Evolutionary conservation across 1,284 basidiomycete species (phyloP).

Genomic region (Baeospora myosura): DNA sequence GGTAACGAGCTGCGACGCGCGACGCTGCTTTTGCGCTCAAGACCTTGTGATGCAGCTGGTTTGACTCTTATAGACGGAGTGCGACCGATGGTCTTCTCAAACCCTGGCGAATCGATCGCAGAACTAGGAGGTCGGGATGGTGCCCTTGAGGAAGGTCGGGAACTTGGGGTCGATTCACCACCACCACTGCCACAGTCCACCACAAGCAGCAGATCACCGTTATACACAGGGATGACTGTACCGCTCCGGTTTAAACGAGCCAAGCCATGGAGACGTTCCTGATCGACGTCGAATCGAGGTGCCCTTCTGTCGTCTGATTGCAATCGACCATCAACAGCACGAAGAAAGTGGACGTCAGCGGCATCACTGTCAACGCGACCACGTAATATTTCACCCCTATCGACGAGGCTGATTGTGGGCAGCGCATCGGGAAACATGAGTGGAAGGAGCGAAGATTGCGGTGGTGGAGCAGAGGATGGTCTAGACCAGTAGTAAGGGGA

Average conservation of each 20-base stretch:
- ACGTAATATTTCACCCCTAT: constrained; percentile 53
- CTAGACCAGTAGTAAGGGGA: constrained; percentile 69
- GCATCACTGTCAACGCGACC: constrained; percentile 60
- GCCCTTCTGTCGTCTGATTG: constrained; percentile 24
- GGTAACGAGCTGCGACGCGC: constrained; percentile 72
- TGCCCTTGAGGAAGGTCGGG: constrained; percentile 50
- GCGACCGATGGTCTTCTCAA: constrained; percentile 42
- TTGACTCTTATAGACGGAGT: constrained; percentile 71
- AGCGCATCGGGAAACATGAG: constrained; percentile 69
- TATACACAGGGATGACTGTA: constrained; percentile 64
- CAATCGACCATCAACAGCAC: constrained; percentile 31
- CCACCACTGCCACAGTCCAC: constrained; percentile 45
- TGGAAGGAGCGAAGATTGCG: constrained; percentile 52
- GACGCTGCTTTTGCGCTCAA: constrained; percentile 69
- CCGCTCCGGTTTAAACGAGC: constrained; percentile 49
- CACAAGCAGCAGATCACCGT: constrained; percentile 64
- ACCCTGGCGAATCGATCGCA: constrained; percentile 29
- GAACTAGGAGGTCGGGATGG: constrained; percentile 61
- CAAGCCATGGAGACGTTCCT: constrained; percentile 27
- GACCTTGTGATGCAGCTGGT: constrained; percentile 51
- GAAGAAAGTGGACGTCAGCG: constrained; percentile 49
- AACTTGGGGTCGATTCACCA: constrained; percentile 35
- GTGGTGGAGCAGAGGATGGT: constrained; percentile 25
- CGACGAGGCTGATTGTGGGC: constrained; percentile 58
- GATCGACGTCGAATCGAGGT: constrained; percentile 22